Percentiles rank a stretch among this genome's conserved stretches.
Conservation (phyloP, 495 filamentous ascomycete genomes). For the Podospora pseudoanserina region DNA sequence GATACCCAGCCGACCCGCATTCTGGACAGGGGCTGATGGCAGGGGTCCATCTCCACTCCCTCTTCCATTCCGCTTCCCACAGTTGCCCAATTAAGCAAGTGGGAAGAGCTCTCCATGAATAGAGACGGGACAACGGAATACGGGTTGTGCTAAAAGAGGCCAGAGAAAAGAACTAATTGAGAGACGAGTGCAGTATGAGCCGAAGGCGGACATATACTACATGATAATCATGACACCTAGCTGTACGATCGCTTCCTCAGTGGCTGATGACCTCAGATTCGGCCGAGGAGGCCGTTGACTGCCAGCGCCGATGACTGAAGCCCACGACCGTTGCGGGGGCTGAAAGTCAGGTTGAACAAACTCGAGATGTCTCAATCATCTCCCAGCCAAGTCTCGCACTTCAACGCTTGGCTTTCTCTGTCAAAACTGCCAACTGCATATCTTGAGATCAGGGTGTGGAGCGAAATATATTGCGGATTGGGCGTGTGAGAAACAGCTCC, state of each 20-base stretch:
- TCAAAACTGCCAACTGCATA: background rate
- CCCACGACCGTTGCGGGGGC: background rate
- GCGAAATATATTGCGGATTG: no score
- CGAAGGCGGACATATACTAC: no score
- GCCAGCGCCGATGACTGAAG: background rate
- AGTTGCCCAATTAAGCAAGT: background rate
- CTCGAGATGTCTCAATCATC: background rate
- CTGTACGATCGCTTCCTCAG: background rate
- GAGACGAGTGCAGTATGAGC: no score
- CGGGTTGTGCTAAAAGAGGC: no score
- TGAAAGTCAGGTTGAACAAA: background rate
- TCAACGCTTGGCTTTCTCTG: background rate
- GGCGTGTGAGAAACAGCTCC: no score
- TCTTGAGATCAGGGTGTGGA: background rate
- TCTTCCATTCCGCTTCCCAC: background rate
- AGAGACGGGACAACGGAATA: no score
- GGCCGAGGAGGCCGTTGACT: constrained; percentile 1
- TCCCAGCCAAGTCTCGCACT: background rate
- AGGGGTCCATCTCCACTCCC: background rate
- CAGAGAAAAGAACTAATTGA: no score
- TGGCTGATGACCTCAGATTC: constrained; percentile 1
- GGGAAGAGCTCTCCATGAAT: background rate
- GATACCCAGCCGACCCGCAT: background rate
- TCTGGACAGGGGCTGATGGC: background rate
- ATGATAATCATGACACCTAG: background rate